Base-by-base conservation (phyloP, 352 stramenopile species). In the Pythium sukuiense region DNA sequence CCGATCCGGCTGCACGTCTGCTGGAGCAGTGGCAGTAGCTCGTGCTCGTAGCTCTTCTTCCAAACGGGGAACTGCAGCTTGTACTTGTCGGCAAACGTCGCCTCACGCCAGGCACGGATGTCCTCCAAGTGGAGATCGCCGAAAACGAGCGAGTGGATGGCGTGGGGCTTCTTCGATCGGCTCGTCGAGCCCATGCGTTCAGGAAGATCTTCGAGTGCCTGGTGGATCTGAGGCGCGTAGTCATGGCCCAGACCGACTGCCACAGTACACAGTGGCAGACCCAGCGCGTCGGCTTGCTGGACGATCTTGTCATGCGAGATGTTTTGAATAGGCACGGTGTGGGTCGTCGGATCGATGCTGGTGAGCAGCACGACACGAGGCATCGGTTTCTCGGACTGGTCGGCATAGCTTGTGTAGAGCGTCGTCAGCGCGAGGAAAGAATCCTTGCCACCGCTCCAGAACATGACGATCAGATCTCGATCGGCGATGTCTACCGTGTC, bases 361-460 rank as follows among this genome's bases (percentile, higher is more conserved):
- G 90, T 96, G 30, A 97, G 74, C 16, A 97, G 76, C 13, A 96
- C 79, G 14, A 97, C 72, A 1, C 74, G 67, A 9, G 83, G 69
- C 68, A 79, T 79, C 2, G 67, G 65, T 61, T 81, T 74, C 7
- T 65, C 35, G 13, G 24, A 27, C 20, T 60, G 26, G 1, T 33
- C 20, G 3, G 73, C 76, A 24, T 79, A 83, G 9, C 37, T 48
- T 14, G 67, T 65, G 26, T 83, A 86, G 61, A 83, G 58, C 9
- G 66, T 55, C 26, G 65, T 72, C 12, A 97, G 77, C 4, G 90
- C 74, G 27, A 97, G 68, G 61, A 96, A 95, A 0, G 89, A 97
- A 76, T 97, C 90, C 53, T 97, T 97, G 27, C 90, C 90, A 24
- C 90, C 90, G 61, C 79, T 92, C 74, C 88, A 96, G 65, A 96